Evolutionary conservation across 441 rosid species (phyloP).

Genomic region (Lepidium campestre): DNA sequence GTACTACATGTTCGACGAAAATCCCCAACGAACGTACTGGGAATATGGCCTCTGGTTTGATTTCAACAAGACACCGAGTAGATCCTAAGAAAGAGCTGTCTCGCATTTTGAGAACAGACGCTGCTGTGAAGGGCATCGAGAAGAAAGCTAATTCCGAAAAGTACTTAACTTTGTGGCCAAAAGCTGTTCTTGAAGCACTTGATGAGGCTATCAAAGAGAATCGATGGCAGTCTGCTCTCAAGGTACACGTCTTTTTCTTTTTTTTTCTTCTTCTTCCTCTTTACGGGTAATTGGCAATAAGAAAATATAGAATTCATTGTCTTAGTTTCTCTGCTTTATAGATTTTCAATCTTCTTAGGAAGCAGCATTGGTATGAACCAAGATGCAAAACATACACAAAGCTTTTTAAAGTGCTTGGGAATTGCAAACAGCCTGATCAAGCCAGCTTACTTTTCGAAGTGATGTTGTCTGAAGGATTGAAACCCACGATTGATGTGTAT

Average conservation of each 20-base stretch:
- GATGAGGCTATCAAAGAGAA: conserved; percentile 59
- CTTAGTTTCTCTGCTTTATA: conserved; percentile 15
- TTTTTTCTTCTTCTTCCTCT: not conserved
- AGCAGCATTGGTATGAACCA: conserved; percentile 76
- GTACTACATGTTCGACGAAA: conserved; percentile 34
- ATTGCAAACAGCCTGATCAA: conserved; percentile 60
- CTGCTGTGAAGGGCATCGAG: conserved; percentile 60
- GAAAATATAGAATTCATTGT: not conserved
- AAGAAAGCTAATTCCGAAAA: conserved; percentile 65
- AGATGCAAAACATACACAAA: conserved; percentile 61
- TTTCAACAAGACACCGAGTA: conserved; percentile 28
- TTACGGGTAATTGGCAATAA: not conserved
- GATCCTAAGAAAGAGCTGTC: conserved; percentile 53
- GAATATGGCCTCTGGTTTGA: conserved; percentile 14
- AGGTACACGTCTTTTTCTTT: conserved; percentile 31
- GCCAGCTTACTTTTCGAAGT: conserved; percentile 65
- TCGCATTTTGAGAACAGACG: conserved; percentile 53
- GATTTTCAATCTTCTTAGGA: conserved; percentile 71
- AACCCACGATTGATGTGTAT: conserved; percentile 68
- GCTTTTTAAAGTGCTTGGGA: conserved; percentile 72
- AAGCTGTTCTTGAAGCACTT: conserved; percentile 79
- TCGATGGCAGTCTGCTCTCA: conserved; percentile 63
- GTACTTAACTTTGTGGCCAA: conserved; percentile 67
- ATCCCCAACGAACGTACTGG: conserved; percentile 19
- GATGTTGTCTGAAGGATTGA: conserved; percentile 64